Evolutionary conservation across 1,284 basidiomycete genomes (phyloP).

Genomic region (Clitocybe nebularis): DNA sequence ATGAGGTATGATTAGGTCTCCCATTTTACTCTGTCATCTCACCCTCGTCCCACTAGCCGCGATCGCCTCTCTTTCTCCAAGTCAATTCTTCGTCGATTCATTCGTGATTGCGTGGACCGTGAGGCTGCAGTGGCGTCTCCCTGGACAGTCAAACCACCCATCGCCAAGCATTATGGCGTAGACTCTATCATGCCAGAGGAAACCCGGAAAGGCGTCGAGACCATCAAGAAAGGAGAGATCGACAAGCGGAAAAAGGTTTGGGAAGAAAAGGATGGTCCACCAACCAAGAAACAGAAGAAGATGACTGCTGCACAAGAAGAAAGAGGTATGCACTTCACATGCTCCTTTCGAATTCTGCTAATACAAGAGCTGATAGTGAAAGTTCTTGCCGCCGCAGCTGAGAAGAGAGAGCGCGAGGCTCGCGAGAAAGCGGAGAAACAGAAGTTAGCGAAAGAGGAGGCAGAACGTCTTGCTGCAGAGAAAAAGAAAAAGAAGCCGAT

Average conservation of each 20-base stretch:
- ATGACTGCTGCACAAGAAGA: conserved; percentile 66
- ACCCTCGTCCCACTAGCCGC: conserved; percentile 49
- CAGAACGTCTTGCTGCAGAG: conserved; percentile 64
- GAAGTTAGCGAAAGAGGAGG: conserved; percentile 65
- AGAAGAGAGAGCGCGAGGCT: conserved; percentile 64
- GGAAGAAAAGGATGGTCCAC: conserved; percentile 80
- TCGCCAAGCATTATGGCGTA: conserved; percentile 83
- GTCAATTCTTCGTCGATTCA: conserved; percentile 92
- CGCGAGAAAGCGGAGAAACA: conserved; percentile 65
- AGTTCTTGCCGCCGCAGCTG: conserved; percentile 37
- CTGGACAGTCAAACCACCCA: conserved; percentile 87
- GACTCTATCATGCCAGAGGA: conserved; percentile 83
- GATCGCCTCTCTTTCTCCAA: conserved; percentile 95
- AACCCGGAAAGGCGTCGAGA: conserved; percentile 74
- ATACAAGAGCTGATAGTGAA: conserved; percentile 25
- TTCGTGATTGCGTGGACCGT: conserved; percentile 90
- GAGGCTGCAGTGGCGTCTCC: conserved; percentile 90
- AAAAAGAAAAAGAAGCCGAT: conserved; percentile 88
- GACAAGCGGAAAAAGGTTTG: conserved; percentile 86
- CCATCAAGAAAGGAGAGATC: conserved; percentile 80
- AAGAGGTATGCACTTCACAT: conserved; percentile 45
- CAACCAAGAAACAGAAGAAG: conserved; percentile 79
- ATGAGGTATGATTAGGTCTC: conserved; percentile 63
- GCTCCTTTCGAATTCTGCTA: conserved; percentile 14
- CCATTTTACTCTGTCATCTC: background rate